Base-by-base conservation (phyloP, 1,284 basidiomycete species). In the Fomes fomentarius region DNA sequence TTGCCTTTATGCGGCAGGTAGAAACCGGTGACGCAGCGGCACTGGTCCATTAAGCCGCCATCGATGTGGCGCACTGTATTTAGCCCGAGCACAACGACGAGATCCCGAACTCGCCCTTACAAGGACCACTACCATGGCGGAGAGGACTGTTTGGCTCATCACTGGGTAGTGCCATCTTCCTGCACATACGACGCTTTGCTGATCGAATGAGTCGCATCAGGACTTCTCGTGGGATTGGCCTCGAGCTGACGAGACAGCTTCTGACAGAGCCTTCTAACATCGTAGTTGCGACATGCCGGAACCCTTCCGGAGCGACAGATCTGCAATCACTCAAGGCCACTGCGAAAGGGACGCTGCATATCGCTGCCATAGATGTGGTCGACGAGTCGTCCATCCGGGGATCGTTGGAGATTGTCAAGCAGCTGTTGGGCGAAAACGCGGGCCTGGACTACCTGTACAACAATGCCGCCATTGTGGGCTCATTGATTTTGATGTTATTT, bases 181-280 rank as follows among this genome's bases (percentile, higher is more conserved):
- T 28, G 26, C 34, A 22, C 24, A 14, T 21, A 12, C 11, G 24
- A 25, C 6, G n/a, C n/a, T 30, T 10, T 11, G n/a, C 39, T n/a
- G 9, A 21, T 42, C 24, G 5, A 15, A 14, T 17, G 8, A 7
- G 15, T 14, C 38, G 12, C 25, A 9, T 7, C 52, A 75, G 75
- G n/a, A 58, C 71, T n/a, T 74, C 71, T 24, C 70, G 74, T 19
- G 76, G 75, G 4, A 74, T 78, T 37, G 75, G 75, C 5, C 63
- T 76, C n/a, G 75, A 76, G 60, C 61, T 72, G 22, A 66, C 69
- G 7, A 64, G 63, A 21, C 74, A 77, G 52, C 67, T 78, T 21
- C 53, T 72, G n/a, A 47, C 59, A 6, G 57, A 67, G 19, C 61
- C 69, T 2, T 46, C 56, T 9, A 75, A 74, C 61, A 59, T 66